Evolutionary conservation across 495 filamentous ascomycete genomes (phyloP), one percentile per base, ranked within the genome.

Genomic region (Penicillium goetzii): DNA sequence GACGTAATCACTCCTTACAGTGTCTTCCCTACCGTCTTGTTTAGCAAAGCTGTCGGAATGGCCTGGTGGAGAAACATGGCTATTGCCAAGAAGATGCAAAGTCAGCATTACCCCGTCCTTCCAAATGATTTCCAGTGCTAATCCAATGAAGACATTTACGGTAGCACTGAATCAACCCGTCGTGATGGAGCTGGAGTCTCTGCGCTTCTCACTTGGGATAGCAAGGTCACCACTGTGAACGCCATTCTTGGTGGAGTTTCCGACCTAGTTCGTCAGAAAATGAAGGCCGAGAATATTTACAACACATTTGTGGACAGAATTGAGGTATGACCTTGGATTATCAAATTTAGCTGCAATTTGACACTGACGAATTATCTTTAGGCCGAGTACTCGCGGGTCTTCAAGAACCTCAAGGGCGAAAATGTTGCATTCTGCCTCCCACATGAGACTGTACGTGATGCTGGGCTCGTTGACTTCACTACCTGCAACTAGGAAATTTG

Each of bases 31-130:
- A 66, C 67, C 3, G 38, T 76, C 7, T 45, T 74, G 45, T 61
- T 76, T 23, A 57, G 74, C 56, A 71, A 72, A 36, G 45, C 61
- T 30, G 72, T 76, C n/a, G 73, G 71, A 14, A 52, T 76, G 56
- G 74, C 71, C 28, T 78, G 74, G 75, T 76, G 71, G 74, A 71
- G 70, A 63, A 75, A 76, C 52, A 78, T 78, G 70, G 71, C 64
- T 33, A 50, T 71, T 56, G 74, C 65, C n/a, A 76, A 72, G 61
- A 74, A 70, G 56, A 76, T 76, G 73, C 75, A 76, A 59, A 76
- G 72, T 74, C 21, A 68, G 69, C 43, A 45, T 3, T 23, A 11
- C 4, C 43, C 43, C 10, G 36, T 47, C 12, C 6, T 10, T 30
- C 33, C 7, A 2, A 12, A 25, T 45, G 4, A 3, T 62, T 28